These are phyloP conservation scores for Psilocybe subaeruginosa DNA, from an alignment of 768 basidiomycete genomes.

Conservation along the genomic window DNA sequence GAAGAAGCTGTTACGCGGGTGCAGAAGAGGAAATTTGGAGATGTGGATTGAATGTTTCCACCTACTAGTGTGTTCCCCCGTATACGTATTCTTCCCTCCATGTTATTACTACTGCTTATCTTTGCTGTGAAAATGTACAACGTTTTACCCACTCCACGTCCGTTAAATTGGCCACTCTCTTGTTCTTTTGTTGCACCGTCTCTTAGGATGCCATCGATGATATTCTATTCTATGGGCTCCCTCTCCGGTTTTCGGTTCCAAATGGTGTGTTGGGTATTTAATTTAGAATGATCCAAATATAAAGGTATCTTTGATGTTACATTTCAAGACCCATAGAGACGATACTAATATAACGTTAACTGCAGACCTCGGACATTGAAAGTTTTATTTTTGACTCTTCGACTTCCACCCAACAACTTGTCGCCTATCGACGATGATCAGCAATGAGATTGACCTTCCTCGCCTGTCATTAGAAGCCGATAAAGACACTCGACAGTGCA, in stretches of 20 bases:
- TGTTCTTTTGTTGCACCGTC: neutral
- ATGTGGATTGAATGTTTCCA: slow-evolving; percentile 3
- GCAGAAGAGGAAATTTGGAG: slow-evolving; percentile 20
- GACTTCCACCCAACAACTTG: neutral
- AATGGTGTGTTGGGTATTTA: no score
- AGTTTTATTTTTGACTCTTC: neutral
- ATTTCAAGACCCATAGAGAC: no score
- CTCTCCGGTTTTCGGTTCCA: no score
- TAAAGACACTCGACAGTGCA: neutral
- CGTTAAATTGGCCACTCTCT: neutral
- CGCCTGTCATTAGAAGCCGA: neutral
- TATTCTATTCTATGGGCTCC: no score
- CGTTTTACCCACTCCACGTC: neutral
- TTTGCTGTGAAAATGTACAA: neutral
- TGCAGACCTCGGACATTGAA: neutral
- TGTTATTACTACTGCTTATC: neutral
- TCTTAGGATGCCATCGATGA: neutral
- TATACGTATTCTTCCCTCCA: neutral
- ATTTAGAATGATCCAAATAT: neutral
- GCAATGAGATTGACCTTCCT: neutral
- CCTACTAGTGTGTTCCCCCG: neutral
- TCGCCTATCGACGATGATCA: neutral
- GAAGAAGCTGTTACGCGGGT: slow-evolving; percentile 25
- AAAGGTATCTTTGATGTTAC: neutral
- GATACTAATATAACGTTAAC: neutral